Conservation (phyloP, 352 stramenopile genomes). For the Pythium dissotocum region DNA sequence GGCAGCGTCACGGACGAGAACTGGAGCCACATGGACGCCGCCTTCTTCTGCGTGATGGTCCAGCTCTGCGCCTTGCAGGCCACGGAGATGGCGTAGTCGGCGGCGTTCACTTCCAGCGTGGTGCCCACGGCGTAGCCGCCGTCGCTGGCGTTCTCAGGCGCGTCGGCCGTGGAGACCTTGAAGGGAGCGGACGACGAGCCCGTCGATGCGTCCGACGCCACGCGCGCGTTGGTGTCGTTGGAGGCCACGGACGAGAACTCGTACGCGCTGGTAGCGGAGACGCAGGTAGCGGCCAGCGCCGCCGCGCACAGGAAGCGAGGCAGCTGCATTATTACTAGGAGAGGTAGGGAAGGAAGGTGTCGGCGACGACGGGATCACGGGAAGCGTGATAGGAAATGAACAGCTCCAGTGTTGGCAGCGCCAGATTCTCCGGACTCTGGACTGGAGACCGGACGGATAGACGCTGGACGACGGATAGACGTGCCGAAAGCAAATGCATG, state of each 20-base stretch:
- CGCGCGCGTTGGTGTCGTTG: conserved; percentile 14
- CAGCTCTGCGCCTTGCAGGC: conserved; percentile 43
- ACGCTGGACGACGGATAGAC: neutral
- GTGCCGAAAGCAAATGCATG: neutral
- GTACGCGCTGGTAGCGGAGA: conserved; percentile 5
- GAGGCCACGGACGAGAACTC: conserved; percentile 18
- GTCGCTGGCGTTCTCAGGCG: conserved; percentile 25
- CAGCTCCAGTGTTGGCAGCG: neutral
- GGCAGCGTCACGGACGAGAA: conserved; percentile 38
- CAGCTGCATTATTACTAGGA: conserved; percentile 19
- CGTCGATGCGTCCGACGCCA: neutral
- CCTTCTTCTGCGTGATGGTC: conserved; percentile 50
- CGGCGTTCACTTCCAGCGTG: conserved; percentile 32
- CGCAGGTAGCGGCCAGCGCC: neutral
- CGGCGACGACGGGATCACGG: conserved; percentile 2
- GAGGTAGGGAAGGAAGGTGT: neutral
- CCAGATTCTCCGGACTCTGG: neutral
- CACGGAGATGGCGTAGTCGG: conserved; percentile 38
- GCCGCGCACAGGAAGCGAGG: conserved; percentile 15
- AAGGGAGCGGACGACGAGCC: neutral
- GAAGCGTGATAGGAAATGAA: conserved; percentile 11
- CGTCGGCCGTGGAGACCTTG: conserved; percentile 19
- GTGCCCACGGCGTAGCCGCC: conserved; percentile 43
- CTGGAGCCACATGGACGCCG: conserved; percentile 40
- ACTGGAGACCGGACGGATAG: neutral